Conservation (phyloP, 331 rosid species). For the Quercus phellos region DNA sequence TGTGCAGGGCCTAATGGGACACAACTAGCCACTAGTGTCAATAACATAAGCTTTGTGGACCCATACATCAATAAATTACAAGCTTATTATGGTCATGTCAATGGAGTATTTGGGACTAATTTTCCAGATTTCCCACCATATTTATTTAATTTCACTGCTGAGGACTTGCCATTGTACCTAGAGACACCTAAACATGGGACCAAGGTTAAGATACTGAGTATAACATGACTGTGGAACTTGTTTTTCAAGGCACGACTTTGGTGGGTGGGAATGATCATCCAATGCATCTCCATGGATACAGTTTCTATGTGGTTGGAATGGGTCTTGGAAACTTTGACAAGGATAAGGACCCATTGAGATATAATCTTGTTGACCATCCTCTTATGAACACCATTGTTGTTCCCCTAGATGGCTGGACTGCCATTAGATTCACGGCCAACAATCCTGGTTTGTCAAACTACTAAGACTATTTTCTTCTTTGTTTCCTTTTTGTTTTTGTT, state of each 20-base stretch:
- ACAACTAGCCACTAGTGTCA: conserved; percentile 32
- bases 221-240: conserved; percentile 35
- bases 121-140: conserved; percentile 27
- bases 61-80: background rate
- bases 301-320: background rate
- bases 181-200: conserved; percentile 7
- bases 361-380: conserved; percentile 29
- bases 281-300: background rate
- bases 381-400: conserved; percentile 10
- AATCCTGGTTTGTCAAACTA: conserved; percentile 14
- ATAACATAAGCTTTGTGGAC: conserved; percentile 32
- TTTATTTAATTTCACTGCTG: conserved; percentile 27
- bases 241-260: conserved; percentile 40
- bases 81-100: conserved; percentile 39
- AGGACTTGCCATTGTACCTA: background rate
- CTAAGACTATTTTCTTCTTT: background rate
- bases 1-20: conserved; percentile 36
- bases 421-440: conserved; percentile 20
- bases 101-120: conserved; percentile 7
- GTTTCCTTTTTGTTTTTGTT: no score
- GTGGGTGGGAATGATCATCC: background rate
- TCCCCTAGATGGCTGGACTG: conserved; percentile 9
- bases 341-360: conserved; percentile 16
- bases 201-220: conserved; percentile 34
- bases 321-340: background rate